Base-by-base conservation (phyloP, 2,329 filamentous ascomycete species). In the Fusarium sp. region DNA sequence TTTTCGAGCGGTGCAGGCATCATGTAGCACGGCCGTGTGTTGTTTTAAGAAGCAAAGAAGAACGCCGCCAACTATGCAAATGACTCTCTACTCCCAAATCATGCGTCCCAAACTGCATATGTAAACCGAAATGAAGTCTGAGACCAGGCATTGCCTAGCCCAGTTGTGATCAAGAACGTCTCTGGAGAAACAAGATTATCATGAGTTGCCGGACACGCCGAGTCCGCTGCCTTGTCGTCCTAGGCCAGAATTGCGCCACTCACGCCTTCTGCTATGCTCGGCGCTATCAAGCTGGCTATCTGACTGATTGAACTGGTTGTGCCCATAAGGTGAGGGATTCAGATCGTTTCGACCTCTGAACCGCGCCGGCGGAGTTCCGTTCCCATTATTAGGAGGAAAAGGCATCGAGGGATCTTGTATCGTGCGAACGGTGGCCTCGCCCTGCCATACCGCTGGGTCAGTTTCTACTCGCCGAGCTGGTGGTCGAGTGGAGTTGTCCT, bases 401-500 rank as follows among this genome's bases (percentile, higher is more conserved):
- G 83, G 81, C 49, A 79, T 72, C 14, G 82, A 78, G n/a, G 86
- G 83, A 18, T 90, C 88, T 72, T 89, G 87, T 34, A 97, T 89
- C 61, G 94, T 92, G 50, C 94, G 89, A 42, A 95, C 93, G 50
- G 92, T 94, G 70, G 89, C 91, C 79, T 97, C 94, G 77, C 93
- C 91, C 74, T 93, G 91, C 90, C 91, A 93, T 7, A 92, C 87
- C 23, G 92, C 88, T 7, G 92, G 93, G 77, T 98, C 95, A n/a
- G 91, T 93, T 77, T 98, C 94, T 54, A 97, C 93, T 60, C 91
- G 81, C 56, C 86, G 82, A 76, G 82, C 89, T 62, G 84, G 83
- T 31, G 84, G 86, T 54, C 84, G 82, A 54, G 77, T 85, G 76
- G 85, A 80, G 81, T 91, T 84, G 79, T 88, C 86, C 78, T 84